A percentile compares a stretch with the other conserved stretches of the same genome.
Evolutionary conservation across 2,329 filamentous ascomycete genomes (phyloP).

Genomic region (Chaetomiaceae sp.): DNA sequence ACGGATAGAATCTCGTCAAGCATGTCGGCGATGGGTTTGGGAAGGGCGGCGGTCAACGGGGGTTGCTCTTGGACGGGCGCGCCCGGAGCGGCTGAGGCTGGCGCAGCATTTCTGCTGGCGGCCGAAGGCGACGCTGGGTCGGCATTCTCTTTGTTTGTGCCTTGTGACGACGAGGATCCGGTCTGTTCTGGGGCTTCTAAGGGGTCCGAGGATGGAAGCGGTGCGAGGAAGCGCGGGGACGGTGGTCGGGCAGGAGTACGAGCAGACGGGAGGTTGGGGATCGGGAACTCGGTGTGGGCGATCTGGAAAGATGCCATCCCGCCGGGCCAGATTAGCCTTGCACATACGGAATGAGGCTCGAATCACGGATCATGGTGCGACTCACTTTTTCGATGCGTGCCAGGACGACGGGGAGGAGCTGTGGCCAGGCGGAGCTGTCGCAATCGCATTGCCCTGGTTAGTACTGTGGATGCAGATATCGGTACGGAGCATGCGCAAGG

Average conservation of each 20-base stretch:
- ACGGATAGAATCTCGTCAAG: conserved; percentile 56
- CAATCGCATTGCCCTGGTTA: background rate
- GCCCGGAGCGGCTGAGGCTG: conserved; percentile 27
- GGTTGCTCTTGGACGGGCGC: conserved; percentile 3
- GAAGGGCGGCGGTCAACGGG: conserved; percentile 44
- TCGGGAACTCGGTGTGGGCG: conserved; percentile 68
- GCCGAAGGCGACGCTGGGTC: conserved; percentile 39
- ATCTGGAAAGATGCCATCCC: conserved; percentile 49
- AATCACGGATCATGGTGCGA: too few relatives aligned
- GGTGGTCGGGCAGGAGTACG: conserved; percentile 37
- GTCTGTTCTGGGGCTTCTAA: conserved; percentile 40
- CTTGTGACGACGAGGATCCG: conserved; percentile 42
- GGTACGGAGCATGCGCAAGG: too few relatives aligned
- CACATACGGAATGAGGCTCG: too few relatives aligned
- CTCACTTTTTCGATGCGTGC: conserved; percentile 60
- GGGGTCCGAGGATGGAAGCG: conserved; percentile 42
- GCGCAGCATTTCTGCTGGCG: conserved; percentile 29
- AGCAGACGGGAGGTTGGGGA: conserved; percentile 52
- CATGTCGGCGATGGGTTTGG: conserved; percentile 59
- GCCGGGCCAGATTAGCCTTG: conserved; percentile 12
- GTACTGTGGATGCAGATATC: too few relatives aligned
- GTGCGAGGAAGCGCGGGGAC: conserved; percentile 41
- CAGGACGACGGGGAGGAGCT: conserved; percentile 60
- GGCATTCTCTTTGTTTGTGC: conserved; percentile 65
- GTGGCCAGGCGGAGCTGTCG: conserved; percentile 63